Percentiles rank a stretch among this genome's conserved stretches.
Conservation (phyloP, 2,329 filamentous ascomycete genomes). For the Ambrosiella cleistominuta region DNA sequence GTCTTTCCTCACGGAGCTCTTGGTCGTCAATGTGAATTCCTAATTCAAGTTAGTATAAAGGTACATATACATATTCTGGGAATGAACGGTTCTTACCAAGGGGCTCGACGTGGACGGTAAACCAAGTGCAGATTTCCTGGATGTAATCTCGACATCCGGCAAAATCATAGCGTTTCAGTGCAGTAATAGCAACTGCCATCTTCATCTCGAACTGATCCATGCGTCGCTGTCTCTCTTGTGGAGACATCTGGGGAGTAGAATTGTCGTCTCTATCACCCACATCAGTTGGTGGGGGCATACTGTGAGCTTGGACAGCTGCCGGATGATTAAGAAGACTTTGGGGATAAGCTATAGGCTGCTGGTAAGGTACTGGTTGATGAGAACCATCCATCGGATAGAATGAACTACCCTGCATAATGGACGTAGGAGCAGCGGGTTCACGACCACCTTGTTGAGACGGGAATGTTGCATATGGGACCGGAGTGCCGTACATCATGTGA, state of each 20-base stretch:
- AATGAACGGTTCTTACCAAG: background rate
- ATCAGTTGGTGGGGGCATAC: background rate
- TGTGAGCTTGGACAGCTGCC: background rate
- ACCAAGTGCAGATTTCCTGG: background rate
- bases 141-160: background rate
- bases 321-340: background rate
- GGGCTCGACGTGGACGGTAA: background rate
- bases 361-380: background rate
- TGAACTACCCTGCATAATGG: background rate
- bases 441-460: background rate
- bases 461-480: background rate
- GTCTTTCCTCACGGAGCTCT: constrained; percentile 34
- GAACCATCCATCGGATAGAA: background rate
- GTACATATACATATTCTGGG: background rate
- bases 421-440: background rate
- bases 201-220: background rate
- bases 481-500: background rate
- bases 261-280: background rate
- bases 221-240: background rate
- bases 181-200: background rate
- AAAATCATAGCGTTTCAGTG: background rate
- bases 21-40: constrained; percentile 13
- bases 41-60: constrained; percentile 1
- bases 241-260: background rate
- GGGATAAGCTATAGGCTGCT: background rate